A percentile compares a stretch with the other conserved stretches of the same genome.
These are phyloP conservation scores for Phlebopus sp. DNA, from an alignment of 1,284 basidiomycete genomes.

Conservation along the genomic window DNA sequence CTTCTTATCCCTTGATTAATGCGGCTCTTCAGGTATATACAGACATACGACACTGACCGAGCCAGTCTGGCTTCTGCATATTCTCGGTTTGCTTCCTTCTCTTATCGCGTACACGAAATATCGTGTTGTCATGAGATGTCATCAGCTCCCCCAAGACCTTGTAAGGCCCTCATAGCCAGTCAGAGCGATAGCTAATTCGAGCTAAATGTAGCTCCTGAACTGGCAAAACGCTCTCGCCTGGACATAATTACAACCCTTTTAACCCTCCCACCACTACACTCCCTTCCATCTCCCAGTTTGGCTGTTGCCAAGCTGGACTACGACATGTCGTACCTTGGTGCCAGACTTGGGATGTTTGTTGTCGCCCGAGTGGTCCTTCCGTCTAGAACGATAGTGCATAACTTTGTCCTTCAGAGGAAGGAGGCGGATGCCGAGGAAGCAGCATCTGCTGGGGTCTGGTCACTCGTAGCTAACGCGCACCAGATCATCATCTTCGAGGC, in stretches of 20 bases:
- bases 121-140: neutral
- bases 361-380: slow-evolving; percentile 19
- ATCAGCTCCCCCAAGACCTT: slow-evolving; percentile 7
- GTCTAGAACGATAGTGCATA: slow-evolving; percentile 24
- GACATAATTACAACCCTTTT: slow-evolving; percentile 24
- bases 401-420: slow-evolving; percentile 29
- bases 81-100: slow-evolving; percentile 28
- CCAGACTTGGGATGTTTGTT: slow-evolving; percentile 26
- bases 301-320: slow-evolving; percentile 21
- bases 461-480: slow-evolving; percentile 25
- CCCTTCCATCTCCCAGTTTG: neutral
- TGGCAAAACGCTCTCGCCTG: slow-evolving; percentile 21
- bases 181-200: slow-evolving; percentile 6
- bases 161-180: slow-evolving; percentile 11
- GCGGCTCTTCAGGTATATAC: slow-evolving; percentile 23
- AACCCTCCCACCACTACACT: slow-evolving; percentile 25
- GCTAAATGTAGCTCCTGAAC: slow-evolving; percentile 12
- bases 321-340: slow-evolving; percentile 31
- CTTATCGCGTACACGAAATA: slow-evolving; percentile 24
- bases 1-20: slow-evolving; percentile 7
- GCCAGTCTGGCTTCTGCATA: slow-evolving; percentile 33
- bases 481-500: slow-evolving; percentile 30
- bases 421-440: slow-evolving; percentile 30
- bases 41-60: slow-evolving; percentile 31
- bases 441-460: slow-evolving; percentile 27